These are phyloP conservation scores for Jatropha podagrica DNA, from an alignment of 441 rosid species.

Conservation along the genomic window DNA sequence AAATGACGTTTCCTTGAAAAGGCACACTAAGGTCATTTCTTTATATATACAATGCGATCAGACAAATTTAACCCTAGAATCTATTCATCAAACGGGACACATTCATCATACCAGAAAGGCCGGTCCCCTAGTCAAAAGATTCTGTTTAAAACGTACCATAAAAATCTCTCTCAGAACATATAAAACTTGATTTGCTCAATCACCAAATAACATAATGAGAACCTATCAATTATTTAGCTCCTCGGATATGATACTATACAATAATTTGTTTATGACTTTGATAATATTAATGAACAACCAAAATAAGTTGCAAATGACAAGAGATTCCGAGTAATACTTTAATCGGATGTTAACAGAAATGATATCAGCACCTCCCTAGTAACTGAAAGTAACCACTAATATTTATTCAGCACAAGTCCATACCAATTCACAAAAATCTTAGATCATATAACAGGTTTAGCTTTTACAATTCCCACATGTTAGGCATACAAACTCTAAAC, in stretches of 20 bases:
- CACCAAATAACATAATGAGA: slow-evolving; percentile 18
- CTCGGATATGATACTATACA: slow-evolving; percentile 11
- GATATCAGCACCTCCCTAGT: slow-evolving; percentile 22
- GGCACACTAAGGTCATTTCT: background rate
- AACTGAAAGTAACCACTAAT: slow-evolving; percentile 18
- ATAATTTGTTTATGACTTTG: slow-evolving; percentile 12
- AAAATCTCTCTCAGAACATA: slow-evolving; percentile 18
- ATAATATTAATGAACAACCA: slow-evolving; percentile 8
- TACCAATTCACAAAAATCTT: slow-evolving; percentile 12
- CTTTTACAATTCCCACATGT: slow-evolving; percentile 20
- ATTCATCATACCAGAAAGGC: slow-evolving; percentile 5
- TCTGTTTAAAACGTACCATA: slow-evolving; percentile 2
- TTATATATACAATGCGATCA: background rate
- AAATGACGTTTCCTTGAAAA: background rate
- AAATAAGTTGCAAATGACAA: slow-evolving; percentile 8
- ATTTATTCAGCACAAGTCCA: background rate
- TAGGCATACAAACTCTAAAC: slow-evolving; percentile 20
- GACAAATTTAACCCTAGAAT: background rate
- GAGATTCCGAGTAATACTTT: slow-evolving; percentile 4
- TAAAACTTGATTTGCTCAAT: slow-evolving; percentile 17
- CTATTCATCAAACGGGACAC: background rate
- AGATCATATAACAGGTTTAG: background rate
- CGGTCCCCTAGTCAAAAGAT: slow-evolving; percentile 16
- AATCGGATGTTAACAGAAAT: slow-evolving; percentile 9
- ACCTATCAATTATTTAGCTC: slow-evolving; percentile 20